phyloP scores from a whole-genome alignment of 352 stramenopile genomes.

The Blastocystis sp. region DNA sequence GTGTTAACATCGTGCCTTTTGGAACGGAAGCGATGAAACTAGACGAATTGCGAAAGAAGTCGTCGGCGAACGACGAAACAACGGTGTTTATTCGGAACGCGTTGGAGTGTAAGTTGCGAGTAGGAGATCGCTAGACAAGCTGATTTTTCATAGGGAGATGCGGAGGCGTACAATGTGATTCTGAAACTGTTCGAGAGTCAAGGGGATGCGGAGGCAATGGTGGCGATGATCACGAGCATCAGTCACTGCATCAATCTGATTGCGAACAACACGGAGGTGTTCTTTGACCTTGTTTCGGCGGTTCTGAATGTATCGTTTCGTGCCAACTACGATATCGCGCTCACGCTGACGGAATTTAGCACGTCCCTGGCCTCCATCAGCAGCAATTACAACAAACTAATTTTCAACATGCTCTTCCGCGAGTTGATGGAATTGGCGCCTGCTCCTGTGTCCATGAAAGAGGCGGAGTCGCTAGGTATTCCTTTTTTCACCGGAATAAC shows the following conservation, averaged over 20 bases:
- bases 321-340: conserved; percentile 13
- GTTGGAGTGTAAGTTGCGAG: conserved; percentile 26
- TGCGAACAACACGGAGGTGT: conserved; percentile 7
- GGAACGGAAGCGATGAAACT: conserved; percentile 24
- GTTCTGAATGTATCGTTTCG: conserved; percentile 15
- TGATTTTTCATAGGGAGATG: conserved; percentile 26
- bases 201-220: background rate
- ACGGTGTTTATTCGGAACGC: conserved; percentile 40
- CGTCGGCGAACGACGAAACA: conserved; percentile 25
- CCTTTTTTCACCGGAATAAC: background rate
- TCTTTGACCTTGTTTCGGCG: conserved; percentile 23
- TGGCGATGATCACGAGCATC: conserved; percentile 16
- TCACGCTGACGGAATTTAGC: background rate
- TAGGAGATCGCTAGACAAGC: background rate
- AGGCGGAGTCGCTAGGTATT: background rate
- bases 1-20: background rate
- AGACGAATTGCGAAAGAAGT: conserved; percentile 13
- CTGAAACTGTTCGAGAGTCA: conserved; percentile 11
- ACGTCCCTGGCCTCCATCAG: conserved; percentile 7
- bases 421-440: conserved; percentile 37
- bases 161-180: conserved; percentile 33
- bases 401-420: conserved; percentile 46
- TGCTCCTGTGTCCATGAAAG: background rate
- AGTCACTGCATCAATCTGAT: conserved; percentile 48
- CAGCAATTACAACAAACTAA: conserved; percentile 6